Base-by-base conservation (phyloP, 2,329 filamentous ascomycete genomes). In the Colletotrichum horii region DNA sequence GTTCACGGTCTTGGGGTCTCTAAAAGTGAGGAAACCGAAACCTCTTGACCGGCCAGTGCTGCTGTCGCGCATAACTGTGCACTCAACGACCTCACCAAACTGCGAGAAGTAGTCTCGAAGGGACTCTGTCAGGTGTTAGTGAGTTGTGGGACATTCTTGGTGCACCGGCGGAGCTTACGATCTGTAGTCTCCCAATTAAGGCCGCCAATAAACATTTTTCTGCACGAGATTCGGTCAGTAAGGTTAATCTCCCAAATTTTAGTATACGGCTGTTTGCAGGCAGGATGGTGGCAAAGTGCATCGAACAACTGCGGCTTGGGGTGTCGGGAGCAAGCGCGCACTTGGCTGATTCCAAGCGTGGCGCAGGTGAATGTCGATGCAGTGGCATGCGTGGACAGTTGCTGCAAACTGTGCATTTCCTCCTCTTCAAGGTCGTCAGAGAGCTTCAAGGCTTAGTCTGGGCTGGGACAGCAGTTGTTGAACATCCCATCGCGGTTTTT, bases 181-280 rank as follows among this genome's bases (percentile, higher is more conserved):
- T 98, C 96, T 71, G 97, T 98, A 19, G 97, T 99, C 86, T 99
- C 97, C 97, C 97, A 99, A 83, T 99, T 99, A 71, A 99, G 88
- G 55, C 97, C 97, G 81, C 97, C 97, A 85, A 99, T 99, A 81
- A 99, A 99, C 97, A 99, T 99, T 89, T 99, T 99, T 82, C 97
- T 99, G 87, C 82, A 80, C 75, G 26, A 28, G 12, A 14, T 30
- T 34, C 36, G 28, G 62, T 77, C 56, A 77, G 69, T 55, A 73
- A 36, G 36, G 16, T 68, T 16, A 7, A 64, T 19, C 11, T 8
- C 16, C 28, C 24, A 52, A 16, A 60, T 16, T 58, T 28, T 34
- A 68, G 36, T 15, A 43, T 30, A n/a, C 26, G 56, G 19, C 65
- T 30, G 36, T 71, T 55, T 58, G 36, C 22, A 15, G 30, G 30